These are phyloP conservation scores for Thuidium tamariscinum DNA, from an alignment of 225 moss, liverwort and hornwort genomes.

Conservation along the genomic window DNA sequence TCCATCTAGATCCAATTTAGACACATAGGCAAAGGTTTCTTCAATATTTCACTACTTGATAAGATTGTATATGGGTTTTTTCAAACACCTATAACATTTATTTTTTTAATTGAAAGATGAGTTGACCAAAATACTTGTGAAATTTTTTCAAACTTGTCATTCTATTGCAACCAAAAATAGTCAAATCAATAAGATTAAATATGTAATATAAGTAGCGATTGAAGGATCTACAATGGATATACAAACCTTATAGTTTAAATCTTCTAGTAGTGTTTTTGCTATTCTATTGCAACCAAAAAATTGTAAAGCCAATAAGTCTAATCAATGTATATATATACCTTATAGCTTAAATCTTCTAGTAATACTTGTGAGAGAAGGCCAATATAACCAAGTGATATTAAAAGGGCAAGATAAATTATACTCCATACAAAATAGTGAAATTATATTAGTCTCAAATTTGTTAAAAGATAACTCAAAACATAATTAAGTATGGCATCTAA, in stretches of 20 bases:
- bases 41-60: not conserved
- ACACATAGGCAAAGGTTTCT: not conserved
- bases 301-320: not conserved
- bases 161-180: too few species aligned
- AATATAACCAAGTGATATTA: not conserved
- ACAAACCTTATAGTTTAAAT: not conserved
- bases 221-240: not conserved
- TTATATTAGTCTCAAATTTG: too few species aligned
- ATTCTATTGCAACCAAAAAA: not conserved
- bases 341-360: not conserved
- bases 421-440: too few species aligned
- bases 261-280: not conserved
- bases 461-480: too few species aligned
- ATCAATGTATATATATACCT: too few species aligned
- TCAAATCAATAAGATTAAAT: not conserved
- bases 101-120: not conserved
- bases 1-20: too few species aligned
- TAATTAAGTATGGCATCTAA: too few species aligned
- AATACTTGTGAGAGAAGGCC: not conserved
- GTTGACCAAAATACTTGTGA: rapidly evolving
- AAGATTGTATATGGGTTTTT: rapidly evolving
- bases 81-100: not conserved
- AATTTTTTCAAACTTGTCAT: not conserved
- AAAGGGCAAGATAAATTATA: not conserved
- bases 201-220: not conserved